phyloP scores from a whole-genome alignment of 2,329 filamentous ascomycete genomes.

The Endocalyx cinctus region DNA sequence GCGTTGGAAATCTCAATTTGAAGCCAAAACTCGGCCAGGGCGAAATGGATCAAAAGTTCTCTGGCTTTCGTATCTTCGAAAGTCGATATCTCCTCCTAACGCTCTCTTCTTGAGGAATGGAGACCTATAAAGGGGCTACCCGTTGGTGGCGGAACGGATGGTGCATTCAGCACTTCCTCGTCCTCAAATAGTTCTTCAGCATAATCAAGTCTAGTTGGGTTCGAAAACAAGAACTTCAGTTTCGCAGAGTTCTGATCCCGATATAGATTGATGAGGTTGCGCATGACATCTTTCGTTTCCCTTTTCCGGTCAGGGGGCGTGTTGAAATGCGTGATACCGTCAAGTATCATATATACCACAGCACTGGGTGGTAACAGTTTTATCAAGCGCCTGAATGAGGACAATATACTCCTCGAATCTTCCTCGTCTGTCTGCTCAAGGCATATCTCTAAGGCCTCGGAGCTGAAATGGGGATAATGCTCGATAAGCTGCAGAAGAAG shows the following conservation, averaged over 20 bases:
- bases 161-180: conserved; percentile 4
- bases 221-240: conserved; percentile 7
- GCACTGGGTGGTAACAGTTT: background rate
- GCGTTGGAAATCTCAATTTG: too few species aligned
- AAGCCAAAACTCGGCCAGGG: too few species aligned
- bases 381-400: conserved; percentile 1
- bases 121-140: conserved; percentile 1
- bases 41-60: too few species aligned
- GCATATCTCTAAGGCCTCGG: background rate
- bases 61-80: too few species aligned
- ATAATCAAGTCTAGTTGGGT: background rate
- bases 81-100: too few species aligned
- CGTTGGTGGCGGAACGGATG: background rate
- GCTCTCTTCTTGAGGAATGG: too few species aligned
- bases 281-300: background rate
- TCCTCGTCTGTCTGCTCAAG: background rate
- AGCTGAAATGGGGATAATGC: conserved; percentile 7
- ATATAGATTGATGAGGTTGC: background rate
- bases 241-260: conserved; percentile 2
- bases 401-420: conserved; percentile 1
- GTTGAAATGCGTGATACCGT: conserved; percentile 3
- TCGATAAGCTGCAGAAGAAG: conserved; percentile 7
- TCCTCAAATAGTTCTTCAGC: conserved; percentile 5
- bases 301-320: background rate
- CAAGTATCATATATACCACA: conserved; percentile 4